Percentiles rank a stretch among this genome's conserved stretches.
Conservation (phyloP, 2,329 filamentous ascomycete genomes). For the Domatiomyces catenatus region DNA sequence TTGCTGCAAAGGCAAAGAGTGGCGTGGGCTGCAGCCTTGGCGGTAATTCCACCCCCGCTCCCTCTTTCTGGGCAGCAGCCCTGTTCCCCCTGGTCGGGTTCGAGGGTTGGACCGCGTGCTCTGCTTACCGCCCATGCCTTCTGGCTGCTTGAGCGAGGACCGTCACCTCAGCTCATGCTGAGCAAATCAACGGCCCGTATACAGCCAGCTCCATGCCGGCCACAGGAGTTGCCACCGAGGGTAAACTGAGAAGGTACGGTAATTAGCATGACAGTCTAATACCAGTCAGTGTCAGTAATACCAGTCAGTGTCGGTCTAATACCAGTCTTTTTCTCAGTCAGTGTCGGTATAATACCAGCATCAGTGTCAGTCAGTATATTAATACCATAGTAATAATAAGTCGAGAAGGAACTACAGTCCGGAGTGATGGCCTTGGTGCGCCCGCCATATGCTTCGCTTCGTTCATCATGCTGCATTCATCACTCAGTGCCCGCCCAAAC, state of each 20-base stretch:
- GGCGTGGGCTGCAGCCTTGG: not conserved
- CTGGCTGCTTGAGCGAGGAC: not conserved
- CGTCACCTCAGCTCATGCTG: not conserved
- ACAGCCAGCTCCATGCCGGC: too few relatives aligned
- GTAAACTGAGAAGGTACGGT: not conserved
- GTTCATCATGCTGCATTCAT: not conserved
- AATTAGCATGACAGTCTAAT: too few relatives aligned
- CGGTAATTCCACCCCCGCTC: not conserved
- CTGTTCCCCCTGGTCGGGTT: too few relatives aligned
- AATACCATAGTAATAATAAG: not conserved
- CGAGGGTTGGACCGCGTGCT: not conserved
- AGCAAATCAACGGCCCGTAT: not conserved
- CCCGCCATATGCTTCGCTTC: not conserved
- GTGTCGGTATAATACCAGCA: too few relatives aligned
- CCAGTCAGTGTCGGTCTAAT: too few relatives aligned
- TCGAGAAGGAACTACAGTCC: not conserved
- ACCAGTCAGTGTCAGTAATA: too few relatives aligned
- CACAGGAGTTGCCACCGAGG: not conserved
- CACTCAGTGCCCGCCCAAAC: not conserved
- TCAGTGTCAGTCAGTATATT: too few relatives aligned
- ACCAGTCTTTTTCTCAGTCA: too few relatives aligned
- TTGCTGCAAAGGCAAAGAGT: not conserved
- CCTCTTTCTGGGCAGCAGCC: too few relatives aligned
- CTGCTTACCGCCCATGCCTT: not conserved
- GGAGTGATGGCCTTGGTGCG: slow-evolving; percentile 1